phyloP scores from a whole-genome alignment of 805 yeast species.

The Candida dajiaensis region DNA sequence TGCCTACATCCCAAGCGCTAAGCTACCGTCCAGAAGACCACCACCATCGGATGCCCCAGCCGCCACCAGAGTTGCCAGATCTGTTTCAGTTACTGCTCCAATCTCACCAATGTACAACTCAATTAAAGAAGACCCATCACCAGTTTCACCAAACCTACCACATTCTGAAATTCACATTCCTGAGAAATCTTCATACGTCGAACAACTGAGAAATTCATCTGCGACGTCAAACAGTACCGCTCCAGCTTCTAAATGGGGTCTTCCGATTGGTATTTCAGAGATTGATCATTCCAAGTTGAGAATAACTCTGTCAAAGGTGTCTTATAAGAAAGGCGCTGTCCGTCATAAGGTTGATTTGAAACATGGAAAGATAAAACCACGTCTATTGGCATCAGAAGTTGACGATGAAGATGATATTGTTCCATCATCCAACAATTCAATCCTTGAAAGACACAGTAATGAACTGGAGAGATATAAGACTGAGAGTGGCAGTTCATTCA shows the following conservation, averaged over 20 bases:
- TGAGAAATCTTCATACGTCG: conserved; percentile 44
- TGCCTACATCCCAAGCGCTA: conserved; percentile 13
- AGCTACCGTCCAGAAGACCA: conserved; percentile 27
- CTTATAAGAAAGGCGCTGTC: conserved; percentile 13
- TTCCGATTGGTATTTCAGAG: conserved; percentile 52
- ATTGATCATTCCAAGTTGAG: conserved; percentile 26
- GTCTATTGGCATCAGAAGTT: conserved; percentile 69
- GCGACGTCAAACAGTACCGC: conserved; percentile 45
- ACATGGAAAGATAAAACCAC: conserved; percentile 57
- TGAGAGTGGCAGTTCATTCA: not conserved
- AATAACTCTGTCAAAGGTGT: conserved; percentile 9
- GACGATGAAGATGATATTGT: conserved; percentile 50
- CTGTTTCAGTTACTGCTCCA: conserved; percentile 26
- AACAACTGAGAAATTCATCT: conserved; percentile 34
- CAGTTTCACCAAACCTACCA: conserved; percentile 1
- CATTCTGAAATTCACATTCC: conserved; percentile 33
- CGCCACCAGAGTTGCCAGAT: conserved; percentile 31
- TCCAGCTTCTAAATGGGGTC: conserved; percentile 40
- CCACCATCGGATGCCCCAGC: conserved; percentile 31
- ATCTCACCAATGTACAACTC: conserved; percentile 12
- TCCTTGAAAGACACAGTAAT: conserved; percentile 9
- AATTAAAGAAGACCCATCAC: conserved; percentile 10
- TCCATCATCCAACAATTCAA: not conserved
- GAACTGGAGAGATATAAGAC: conserved; percentile 16
- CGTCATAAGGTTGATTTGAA: conserved; percentile 39